Conservation (phyloP, 805 yeast genomes). For the Gaillardinia entomophila region DNA sequence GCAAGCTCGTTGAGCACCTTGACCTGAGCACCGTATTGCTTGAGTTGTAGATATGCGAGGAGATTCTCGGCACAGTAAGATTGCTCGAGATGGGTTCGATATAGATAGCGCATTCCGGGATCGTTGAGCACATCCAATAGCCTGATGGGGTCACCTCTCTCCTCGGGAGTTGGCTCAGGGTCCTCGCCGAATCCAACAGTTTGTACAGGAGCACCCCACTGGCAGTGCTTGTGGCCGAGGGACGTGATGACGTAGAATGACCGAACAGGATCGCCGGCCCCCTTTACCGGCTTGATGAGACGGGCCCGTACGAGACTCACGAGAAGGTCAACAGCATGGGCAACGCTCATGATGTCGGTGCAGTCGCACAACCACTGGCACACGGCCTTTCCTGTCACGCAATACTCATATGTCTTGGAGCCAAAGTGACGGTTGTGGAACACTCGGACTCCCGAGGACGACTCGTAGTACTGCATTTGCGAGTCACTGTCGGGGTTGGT, state of each 20-base stretch:
- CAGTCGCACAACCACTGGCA: constrained; percentile 91
- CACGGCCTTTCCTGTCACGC: constrained; percentile 69
- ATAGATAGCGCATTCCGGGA: constrained; percentile 69
- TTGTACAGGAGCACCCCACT: neutral
- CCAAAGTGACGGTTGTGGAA: constrained; percentile 37
- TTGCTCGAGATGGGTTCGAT: constrained; percentile 57
- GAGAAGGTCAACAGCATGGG: constrained; percentile 45
- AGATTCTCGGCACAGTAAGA: constrained; percentile 71
- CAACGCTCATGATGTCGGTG: constrained; percentile 58
- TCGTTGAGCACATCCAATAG: constrained; percentile 51
- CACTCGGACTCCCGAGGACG: constrained; percentile 59
- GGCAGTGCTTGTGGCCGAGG: neutral
- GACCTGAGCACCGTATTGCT: constrained; percentile 45
- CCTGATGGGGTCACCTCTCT: neutral
- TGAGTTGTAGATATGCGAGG: constrained; percentile 61
- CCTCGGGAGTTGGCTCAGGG: neutral
- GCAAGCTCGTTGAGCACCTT: constrained; percentile 34
- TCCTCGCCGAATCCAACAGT: neutral
- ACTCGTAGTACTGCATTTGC: constrained; percentile 70
- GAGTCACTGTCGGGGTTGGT: constrained; percentile 88
- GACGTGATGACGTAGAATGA: constrained; percentile 37
- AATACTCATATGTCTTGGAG: constrained; percentile 29
- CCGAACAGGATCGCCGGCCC: no score
- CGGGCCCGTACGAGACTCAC: no score
- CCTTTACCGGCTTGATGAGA: no score